Base-by-base conservation (phyloP, 106 monocot genomes). In the Platanthera zijinensis region DNA sequence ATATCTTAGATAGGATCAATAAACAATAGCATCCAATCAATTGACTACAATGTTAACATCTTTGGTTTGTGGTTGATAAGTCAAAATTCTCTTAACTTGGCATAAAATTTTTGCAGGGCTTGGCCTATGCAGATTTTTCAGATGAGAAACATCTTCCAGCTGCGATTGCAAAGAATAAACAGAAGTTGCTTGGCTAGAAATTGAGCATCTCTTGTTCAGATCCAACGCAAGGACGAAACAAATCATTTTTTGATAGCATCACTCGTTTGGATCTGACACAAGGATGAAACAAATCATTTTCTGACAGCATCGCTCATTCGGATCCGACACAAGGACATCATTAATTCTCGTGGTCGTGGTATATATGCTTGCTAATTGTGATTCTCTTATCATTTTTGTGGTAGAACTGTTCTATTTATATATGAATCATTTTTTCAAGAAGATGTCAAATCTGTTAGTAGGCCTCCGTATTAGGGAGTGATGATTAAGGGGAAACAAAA, bases 41-140 rank as follows among this genome's bases (percentile, higher is more conserved):
- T n/a, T n/a, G n/a, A n/a, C n/a, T n/a, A 46, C 47, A 39, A 46
- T 69, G 47, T 48, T 45, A 39, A 46, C 47, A 46, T 69, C 47
- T 15, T 15, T 39, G 39, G 69, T 17, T 69, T 69, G 47, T 48
- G 46, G 12, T 47, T 69, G 47, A 14, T 15, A 46, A 69, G 10
- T 66, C 18, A 11, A 45, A 48, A 46, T 69, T 50, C 19, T 18
- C 30, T 51, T 68, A 19, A n/a, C n/a, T n/a, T n/a, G n/a, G 68
- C 78, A 22, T 75, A 10, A 50, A 67, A 64, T 69, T 79, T 28
- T 22, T 77, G 53, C 76, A 97, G 97, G 97, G 97, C 6, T 84
- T 91, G 48, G 97, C 97, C 22, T 97, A 97, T 79, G 89, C 94
- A 10, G 97, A 97, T 75, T 97, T 97, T 82, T 77, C 83, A 48